Evolutionary conservation across 2,329 filamentous ascomycete species (phyloP).

Genomic region (Phoma sp.): DNA sequence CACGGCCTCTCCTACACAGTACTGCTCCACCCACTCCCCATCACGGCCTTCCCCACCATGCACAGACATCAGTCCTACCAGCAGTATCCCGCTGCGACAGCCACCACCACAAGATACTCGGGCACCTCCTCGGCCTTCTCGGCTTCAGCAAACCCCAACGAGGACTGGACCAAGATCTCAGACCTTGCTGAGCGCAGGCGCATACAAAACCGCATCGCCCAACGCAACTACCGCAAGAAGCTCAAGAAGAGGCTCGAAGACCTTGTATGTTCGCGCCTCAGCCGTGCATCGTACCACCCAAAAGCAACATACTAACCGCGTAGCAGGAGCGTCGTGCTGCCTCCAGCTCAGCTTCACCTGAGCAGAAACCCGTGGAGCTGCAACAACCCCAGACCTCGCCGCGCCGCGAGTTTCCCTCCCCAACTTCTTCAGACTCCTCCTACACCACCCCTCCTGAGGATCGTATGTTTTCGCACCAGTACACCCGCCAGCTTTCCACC

Average conservation of each 20-base stretch:
- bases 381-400: constrained; percentile 48
- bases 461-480: constrained; percentile 69
- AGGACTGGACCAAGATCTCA: constrained; percentile 99
- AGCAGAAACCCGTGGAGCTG: constrained; percentile 63
- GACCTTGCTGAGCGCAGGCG: constrained; percentile 91
- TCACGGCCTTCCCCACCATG: constrained; percentile 42
- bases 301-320: constrained; percentile 24
- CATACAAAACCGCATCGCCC: constrained; percentile 97
- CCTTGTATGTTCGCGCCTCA: constrained; percentile 51
- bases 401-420: constrained; percentile 46
- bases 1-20: constrained; percentile 6
- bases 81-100: constrained; percentile 49
- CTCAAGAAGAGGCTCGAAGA: constrained; percentile 88
- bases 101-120: constrained; percentile 65
- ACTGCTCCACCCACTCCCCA: not conserved
- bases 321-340: constrained; percentile 72
- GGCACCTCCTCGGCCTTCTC: constrained; percentile 94
- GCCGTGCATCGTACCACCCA: constrained; percentile 16
- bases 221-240: constrained; percentile 97
- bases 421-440: constrained; percentile 45
- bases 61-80: constrained; percentile 54
- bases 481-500: constrained; percentile 72
- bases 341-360: constrained; percentile 64
- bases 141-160: constrained; percentile 90
- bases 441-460: constrained; percentile 66